Evolutionary conservation across 306 rosid genomes (phyloP), one percentile per base, ranked within the genome.

Genomic region (Begonia peltatifolia): DNA sequence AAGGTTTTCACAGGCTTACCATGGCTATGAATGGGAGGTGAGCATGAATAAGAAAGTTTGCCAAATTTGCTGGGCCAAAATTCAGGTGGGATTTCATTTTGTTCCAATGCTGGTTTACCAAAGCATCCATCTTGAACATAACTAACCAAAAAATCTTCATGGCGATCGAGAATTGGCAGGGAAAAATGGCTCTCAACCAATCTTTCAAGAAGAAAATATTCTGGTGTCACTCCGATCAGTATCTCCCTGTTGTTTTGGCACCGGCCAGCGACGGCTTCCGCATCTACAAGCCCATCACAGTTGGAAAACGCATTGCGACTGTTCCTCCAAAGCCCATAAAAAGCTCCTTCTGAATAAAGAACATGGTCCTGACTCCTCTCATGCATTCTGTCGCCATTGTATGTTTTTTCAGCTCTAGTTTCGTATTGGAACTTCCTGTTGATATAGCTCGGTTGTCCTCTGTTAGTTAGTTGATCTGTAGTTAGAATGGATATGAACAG

Each of bases 231-330:
- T 15, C 62, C 5, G 36, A 58, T 30, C 50, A 47, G 10, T 58
- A 58, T 14, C 62, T 58, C 35, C 62, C 62, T 0, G 62, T 46
- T 0, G 9, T n/a, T 42, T 11, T 58, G 53, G 43, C 46, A 15
- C 62, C 62, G 14, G 14, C 62, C 23, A 58, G 62, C 44, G 62
- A 58, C 16, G 62, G 62, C 12, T 58, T 11, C 10, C 44, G 62
- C 12, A 25, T 23, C 2, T 25, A 47, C 13, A 50, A 43, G 35
- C 25, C 42, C 6, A 58, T 3, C 0, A 8, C 62, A 0, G 23
- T 58, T 4, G 62, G 62, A 1, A 58, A 46, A 38, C 53, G 62
- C 0, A 35, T 58, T 2, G 11, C 11, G 2, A 20, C 11, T 0
- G 36, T 43, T 2, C 62, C 53, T 2, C 53, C 53, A 1, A 14